Conservation (phyloP, 2,329 filamentous ascomycete genomes). For the Ophiocordyceps robertsii region DNA sequence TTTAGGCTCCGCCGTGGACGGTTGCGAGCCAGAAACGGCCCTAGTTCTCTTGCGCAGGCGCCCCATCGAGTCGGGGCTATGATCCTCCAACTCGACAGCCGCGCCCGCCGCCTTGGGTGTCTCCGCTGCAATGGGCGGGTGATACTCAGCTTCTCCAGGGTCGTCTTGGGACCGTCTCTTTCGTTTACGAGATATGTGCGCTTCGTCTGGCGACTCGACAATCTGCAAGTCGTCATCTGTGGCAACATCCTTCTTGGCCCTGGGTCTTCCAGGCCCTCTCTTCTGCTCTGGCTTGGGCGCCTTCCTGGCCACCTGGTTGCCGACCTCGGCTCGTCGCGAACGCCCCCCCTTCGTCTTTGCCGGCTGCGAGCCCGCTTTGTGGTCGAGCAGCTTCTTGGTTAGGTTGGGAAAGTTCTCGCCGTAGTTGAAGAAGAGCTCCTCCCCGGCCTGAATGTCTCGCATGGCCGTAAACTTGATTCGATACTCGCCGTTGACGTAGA, state of each 20-base stretch:
- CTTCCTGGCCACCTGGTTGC: constrained; percentile 11
- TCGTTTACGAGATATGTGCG: constrained; percentile 11
- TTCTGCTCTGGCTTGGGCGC: constrained; percentile 10
- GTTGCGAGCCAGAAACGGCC: constrained; percentile 2
- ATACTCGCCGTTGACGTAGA: constrained; percentile 62
- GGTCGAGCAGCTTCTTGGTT: constrained; percentile 28
- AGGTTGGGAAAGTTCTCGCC: constrained; percentile 54
- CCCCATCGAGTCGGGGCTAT: constrained; percentile 5
- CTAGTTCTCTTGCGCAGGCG: constrained; percentile 13
- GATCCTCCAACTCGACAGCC: constrained; percentile 12
- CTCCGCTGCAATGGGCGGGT: constrained; percentile 10
- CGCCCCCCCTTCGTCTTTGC: constrained; percentile 10
- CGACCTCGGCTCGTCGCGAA: constrained; percentile 6
- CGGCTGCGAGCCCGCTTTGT: constrained; percentile 20
- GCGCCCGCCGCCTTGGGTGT: constrained; percentile 11
- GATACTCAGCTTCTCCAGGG: constrained; percentile 17
- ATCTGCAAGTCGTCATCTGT: constrained; percentile 7
- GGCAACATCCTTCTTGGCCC: constrained; percentile 3
- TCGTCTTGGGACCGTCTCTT: constrained; percentile 13
- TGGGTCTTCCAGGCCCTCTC: constrained; percentile 8
- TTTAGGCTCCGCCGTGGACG: constrained; percentile 6
- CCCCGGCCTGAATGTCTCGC: constrained; percentile 52
- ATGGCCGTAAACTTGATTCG: constrained; percentile 63
- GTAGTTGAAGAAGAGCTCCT: constrained; percentile 76
- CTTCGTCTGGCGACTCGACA: not conserved